Evolutionary conservation across 257 asterid species (phyloP), one percentile per base, ranked within the genome.

Genomic region (Euphrasia confusa): DNA sequence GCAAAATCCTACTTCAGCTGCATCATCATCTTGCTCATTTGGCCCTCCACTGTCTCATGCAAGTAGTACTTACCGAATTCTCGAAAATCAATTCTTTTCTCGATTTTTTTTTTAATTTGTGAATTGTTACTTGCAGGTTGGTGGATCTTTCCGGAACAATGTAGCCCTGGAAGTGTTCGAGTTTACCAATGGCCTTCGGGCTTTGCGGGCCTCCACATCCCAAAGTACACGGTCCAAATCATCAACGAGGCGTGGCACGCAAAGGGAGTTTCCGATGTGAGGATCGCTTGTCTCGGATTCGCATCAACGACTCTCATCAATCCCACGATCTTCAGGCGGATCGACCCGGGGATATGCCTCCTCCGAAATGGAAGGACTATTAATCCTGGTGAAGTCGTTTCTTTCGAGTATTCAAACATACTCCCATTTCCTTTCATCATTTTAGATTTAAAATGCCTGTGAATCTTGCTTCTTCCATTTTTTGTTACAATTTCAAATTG

Each of bases 141-240:
- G 83, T 1, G 60, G 11, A 50, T 66, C 10, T 5, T 18, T 64
- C 74, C 77, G 2, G 18, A 28, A 10, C 24, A 15, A 15, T 82
- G 88, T 10, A 66, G 63, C 14, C 58, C 75, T 2, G 65, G 75
- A n/a, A 9, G 39, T 9, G 27, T 82, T n/a, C 66, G 64, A 4
- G 67, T 77, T 54, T 70, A 75, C 54, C 94, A 84, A 68, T 81
- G 89, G 79, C 72, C 90, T 17, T 83, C 90, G 0, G 94, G 91
- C 2, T 87, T 63, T 18, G 77, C 74, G 2, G 58, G 80, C 18
- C 85, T 81, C 5, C 79, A 84, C 50, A 37, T 82, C 4, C 96
- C 96, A 0, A 77, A 80, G 54, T 87, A 39, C 75, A 84, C 86
- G 0, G 88, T 83, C 45, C 83, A 84, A 26, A 83, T 87, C 0